Base-by-base conservation (phyloP, 257 asterid species). In the Penstemon eatonii region DNA sequence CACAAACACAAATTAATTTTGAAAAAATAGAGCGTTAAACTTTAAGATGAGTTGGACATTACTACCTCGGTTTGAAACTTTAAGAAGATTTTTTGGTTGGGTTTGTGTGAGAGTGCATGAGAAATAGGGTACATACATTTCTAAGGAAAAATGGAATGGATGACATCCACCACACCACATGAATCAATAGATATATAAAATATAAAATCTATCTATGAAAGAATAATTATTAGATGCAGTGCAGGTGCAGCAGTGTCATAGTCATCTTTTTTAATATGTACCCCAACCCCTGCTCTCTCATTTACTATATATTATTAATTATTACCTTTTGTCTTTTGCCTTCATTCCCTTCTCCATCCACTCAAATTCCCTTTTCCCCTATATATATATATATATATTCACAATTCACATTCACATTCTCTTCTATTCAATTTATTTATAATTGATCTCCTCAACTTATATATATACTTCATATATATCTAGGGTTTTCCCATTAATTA, bases 291-390 rank as follows among this genome's bases (percentile, higher is more conserved):
- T 15, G 18, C 18, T 15, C 18, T 15, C 18, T 15, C 18, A 15
- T 15, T 15, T 15, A 15, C 18, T 15, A 15, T 15, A 15, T 15
- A 15, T 15, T 15, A 15, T 15, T 15, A 15, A 83, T 83, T 83
- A 79, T 83, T 83, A 79, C 66, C 75, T 74, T 25, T 76, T 87
- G 90, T 85, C 95, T 86, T 83, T 85, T 81, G 82, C 89, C 76
- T 83, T 85, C 90, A 78, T 80, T 83, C 88, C 90, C 76, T 82
- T 75, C 83, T 84, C 73, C 90, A 78, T 84, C 81, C 86, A 82
- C 83, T 80, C 33, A 79, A 76, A 78, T 83, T 75, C 82, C 78
- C 85, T 78, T 78, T 80, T 85, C 80, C 80, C 67, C 68, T 75
- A 58, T 47, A 52, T 70, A 63, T 64, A 64, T 65, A 51, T n/a